Evolutionary conservation across 106 monocot species (phyloP).

Genomic region (Platanthera guangdongensis): DNA sequence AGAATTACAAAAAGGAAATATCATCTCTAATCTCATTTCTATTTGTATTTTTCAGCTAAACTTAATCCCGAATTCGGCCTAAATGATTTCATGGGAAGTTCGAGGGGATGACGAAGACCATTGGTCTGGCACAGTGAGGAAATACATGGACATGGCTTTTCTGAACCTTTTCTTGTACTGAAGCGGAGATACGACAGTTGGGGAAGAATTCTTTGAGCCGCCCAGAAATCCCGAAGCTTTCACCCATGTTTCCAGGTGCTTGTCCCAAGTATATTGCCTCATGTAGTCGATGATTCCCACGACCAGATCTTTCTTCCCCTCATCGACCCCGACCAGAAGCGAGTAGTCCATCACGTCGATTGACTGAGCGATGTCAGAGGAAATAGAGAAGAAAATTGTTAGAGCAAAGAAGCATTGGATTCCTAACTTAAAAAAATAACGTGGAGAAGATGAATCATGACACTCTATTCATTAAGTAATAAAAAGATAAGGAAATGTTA

Average conservation of each 20-base stretch:
- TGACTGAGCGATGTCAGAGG: conserved; percentile 26
- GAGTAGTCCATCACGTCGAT: conserved; percentile 94
- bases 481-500: background rate
- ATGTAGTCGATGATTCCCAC: conserved; percentile 87
- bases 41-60: too few species aligned
- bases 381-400: background rate
- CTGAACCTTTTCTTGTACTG: conserved; percentile 91
- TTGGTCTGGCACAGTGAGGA: conserved; percentile 60
- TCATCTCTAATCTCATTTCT: too few species aligned
- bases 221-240: conserved; percentile 84
- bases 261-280: conserved; percentile 94
- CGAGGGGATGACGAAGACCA: background rate
- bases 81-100: background rate
- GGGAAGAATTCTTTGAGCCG: conserved; percentile 63
- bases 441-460: background rate
- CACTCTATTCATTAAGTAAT: too few species aligned
- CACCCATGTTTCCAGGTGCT: conserved; percentile 92
- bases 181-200: conserved; percentile 70
- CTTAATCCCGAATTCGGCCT: too few species aligned
- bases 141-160: conserved; percentile 91
- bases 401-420: background rate
- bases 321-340: conserved; percentile 75
- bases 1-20: too few species aligned
- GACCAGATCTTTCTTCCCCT: conserved; percentile 66
- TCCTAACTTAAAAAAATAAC: background rate